phyloP scores from a whole-genome alignment of 1,139 yeast genomes.

The Pichia sp. region DNA sequence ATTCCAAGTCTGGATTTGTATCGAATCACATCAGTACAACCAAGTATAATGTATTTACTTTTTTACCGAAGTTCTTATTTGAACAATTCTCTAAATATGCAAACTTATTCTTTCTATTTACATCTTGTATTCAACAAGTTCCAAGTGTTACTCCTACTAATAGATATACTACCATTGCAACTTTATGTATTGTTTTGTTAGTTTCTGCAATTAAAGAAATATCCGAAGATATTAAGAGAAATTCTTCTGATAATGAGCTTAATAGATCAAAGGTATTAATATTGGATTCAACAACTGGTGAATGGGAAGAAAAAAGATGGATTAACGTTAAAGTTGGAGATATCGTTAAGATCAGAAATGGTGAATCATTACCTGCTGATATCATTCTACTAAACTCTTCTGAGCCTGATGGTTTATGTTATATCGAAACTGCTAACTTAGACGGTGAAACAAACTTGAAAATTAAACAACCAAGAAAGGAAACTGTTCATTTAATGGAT shows the following conservation, averaged over 20 bases:
- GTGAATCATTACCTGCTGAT: conserved; percentile 95
- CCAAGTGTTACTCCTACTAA: conserved; percentile 96
- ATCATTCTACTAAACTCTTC: conserved; percentile 77
- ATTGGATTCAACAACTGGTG: conserved; percentile 53
- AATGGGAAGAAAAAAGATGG: conserved; percentile 70
- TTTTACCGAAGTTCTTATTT: conserved; percentile 86
- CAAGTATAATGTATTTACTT: conserved; percentile 91
- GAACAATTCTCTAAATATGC: conserved; percentile 98
- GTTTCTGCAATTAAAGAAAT: conserved; percentile 93
- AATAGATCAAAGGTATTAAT: conserved; percentile 69
- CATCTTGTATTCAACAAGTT: conserved; percentile 92
- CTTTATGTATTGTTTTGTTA: conserved; percentile 71
- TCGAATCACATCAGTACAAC: conserved; percentile 93
- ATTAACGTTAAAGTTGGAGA: conserved; percentile 88
- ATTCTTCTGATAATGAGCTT: conserved; percentile 80
- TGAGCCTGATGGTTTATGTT: conserved; percentile 96
- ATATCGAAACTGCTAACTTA: conserved; percentile 92
- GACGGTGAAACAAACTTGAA: conserved; percentile 98
- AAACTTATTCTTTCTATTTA: conserved; percentile 84
- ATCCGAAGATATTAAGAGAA: conserved; percentile 85
- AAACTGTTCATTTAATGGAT: conserved; percentile 68
- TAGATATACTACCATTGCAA: conserved; percentile 91
- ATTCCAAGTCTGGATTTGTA: conserved; percentile 51
- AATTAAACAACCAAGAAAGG: conserved; percentile 80
- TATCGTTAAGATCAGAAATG: conserved; percentile 74